phyloP scores from a whole-genome alignment of 2,329 filamentous ascomycete species.

The Ilyonectria sp. region DNA sequence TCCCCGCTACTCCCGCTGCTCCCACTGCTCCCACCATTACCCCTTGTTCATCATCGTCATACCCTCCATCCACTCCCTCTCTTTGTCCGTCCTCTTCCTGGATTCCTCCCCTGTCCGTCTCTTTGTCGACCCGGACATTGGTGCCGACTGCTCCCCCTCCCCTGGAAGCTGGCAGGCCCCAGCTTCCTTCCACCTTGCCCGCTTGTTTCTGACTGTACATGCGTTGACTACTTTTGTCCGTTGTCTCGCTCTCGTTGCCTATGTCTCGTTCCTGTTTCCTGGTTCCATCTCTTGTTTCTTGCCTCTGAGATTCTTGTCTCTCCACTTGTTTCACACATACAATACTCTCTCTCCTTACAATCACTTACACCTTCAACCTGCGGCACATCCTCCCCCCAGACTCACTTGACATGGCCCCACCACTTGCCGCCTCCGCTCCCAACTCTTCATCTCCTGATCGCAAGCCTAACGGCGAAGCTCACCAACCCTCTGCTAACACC shows the following conservation, averaged over 20 bases:
- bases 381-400: constrained; percentile 22
- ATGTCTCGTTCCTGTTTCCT: neutral
- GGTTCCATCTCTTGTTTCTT: constrained; percentile 1
- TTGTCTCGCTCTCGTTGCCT: neutral
- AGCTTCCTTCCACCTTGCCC: neutral
- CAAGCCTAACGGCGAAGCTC: constrained; percentile 28
- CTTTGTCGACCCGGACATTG: neutral
- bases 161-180: constrained; percentile 1
- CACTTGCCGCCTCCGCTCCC: constrained; percentile 35
- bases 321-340: constrained; percentile 5
- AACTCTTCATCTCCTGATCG: constrained; percentile 22
- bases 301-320: constrained; percentile 6
- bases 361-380: constrained; percentile 18
- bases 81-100: too few species aligned
- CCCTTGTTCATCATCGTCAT: constrained; percentile 10
- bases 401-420: constrained; percentile 41
- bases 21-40: neutral
- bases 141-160: neutral
- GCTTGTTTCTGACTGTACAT: constrained; percentile 1
- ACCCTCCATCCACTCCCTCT: neutral
- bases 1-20: constrained; percentile 3
- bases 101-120: neutral
- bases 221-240: neutral
- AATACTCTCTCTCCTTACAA: constrained; percentile 18
- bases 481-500: constrained; percentile 37